phyloP scores from a whole-genome alignment of 2,329 filamentous ascomycete genomes.

The Paracoccidioides brasiliensis region DNA sequence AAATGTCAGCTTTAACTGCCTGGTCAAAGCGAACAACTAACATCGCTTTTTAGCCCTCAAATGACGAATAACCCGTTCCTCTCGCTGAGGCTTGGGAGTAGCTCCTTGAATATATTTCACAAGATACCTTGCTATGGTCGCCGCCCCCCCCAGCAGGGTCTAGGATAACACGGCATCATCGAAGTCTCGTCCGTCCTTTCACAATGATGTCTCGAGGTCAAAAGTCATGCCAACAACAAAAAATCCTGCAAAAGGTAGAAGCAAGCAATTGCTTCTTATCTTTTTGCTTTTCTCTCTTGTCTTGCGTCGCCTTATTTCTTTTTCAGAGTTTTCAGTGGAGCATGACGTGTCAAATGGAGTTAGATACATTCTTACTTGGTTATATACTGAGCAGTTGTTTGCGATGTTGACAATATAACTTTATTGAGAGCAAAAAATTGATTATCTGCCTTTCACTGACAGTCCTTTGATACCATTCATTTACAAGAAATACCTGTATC shows the following conservation, averaged over 20 bases:
- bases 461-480: too few species aligned
- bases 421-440: too few species aligned
- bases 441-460: too few species aligned
- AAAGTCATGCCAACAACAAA: constrained; percentile 30
- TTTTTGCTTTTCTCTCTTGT: constrained; percentile 24
- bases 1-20: too few species aligned
- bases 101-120: too few species aligned
- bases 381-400: neutral
- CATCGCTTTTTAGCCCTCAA: too few species aligned
- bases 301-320: constrained; percentile 28
- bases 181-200: constrained; percentile 32
- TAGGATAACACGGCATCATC: constrained; percentile 24
- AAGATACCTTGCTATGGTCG: too few species aligned
- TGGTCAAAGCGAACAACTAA: too few species aligned
- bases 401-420: neutral
- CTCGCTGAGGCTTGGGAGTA: too few species aligned
- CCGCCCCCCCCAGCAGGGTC: too few species aligned
- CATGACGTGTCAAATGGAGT: constrained; percentile 32
- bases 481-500: too few species aligned
- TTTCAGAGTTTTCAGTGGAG: constrained; percentile 16
- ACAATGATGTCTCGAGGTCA: constrained; percentile 33
- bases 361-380: constrained; percentile 25
- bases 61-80: too few species aligned
- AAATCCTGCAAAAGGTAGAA: constrained; percentile 10
- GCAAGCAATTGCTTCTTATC: neutral